A percentile compares a stretch with the other conserved stretches of the same genome.
phyloP scores from a whole-genome alignment of 805 yeast species.

The Lipomyces chichibuensis region DNA sequence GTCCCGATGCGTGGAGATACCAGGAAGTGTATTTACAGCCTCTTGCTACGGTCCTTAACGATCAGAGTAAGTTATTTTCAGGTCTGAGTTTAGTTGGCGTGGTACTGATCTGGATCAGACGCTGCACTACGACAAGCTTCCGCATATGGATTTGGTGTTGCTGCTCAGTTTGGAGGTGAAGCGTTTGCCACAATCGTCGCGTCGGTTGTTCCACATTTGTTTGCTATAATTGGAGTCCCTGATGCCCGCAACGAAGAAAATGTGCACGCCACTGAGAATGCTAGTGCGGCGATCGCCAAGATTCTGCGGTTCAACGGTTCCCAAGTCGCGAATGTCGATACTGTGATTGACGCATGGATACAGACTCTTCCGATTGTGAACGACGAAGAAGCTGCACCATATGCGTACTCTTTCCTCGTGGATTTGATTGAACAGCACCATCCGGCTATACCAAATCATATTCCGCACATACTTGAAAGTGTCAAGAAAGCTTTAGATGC shows the following conservation, averaged over 20 bases:
- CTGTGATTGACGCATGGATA: conserved; percentile 75
- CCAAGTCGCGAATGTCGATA: conserved; percentile 58
- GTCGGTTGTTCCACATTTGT: conserved; percentile 72
- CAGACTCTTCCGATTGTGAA: conserved; percentile 76
- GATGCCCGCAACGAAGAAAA: conserved; percentile 87
- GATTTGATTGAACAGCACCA: conserved; percentile 72
- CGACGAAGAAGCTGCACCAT: conserved; percentile 88
- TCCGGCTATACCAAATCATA: conserved; percentile 56
- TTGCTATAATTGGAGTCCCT: conserved; percentile 71
- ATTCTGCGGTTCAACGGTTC: conserved; percentile 57
- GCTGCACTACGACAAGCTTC: conserved; percentile 84
- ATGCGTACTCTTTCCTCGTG: conserved; percentile 72
- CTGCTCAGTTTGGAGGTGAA: conserved; percentile 79
- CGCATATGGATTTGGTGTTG: conserved; percentile 78
- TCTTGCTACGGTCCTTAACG: conserved; percentile 63
- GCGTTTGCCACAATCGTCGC: conserved; percentile 64
- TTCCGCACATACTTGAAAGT: conserved; percentile 45
- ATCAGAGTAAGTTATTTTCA: conserved; percentile 34
- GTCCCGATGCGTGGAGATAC: conserved; percentile 65
- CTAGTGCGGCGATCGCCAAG: conserved; percentile 80
- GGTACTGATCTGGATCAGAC: neutral
- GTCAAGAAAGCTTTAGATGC: conserved; percentile 29
- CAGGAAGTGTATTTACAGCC: conserved; percentile 66
- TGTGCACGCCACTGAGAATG: conserved; percentile 83
- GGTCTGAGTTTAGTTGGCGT: neutral